Percentiles rank a stretch among this genome's conserved stretches.
These are phyloP conservation scores for Lyophyllum semitale DNA, from an alignment of 768 basidiomycete genomes.

Conservation along the genomic window DNA sequence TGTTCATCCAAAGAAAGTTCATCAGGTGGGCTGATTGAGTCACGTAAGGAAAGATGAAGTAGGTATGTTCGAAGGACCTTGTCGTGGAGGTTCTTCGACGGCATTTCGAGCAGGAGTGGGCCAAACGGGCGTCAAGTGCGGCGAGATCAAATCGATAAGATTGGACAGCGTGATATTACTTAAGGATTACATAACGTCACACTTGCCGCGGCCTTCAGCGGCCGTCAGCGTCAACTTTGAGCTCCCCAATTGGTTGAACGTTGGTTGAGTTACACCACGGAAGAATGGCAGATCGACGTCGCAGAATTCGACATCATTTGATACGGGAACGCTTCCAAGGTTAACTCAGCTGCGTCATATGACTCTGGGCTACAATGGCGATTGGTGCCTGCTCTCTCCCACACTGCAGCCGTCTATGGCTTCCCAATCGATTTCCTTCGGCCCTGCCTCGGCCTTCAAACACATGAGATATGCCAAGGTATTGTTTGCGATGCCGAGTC, in stretches of 20 bases:
- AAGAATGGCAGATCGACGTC: no score
- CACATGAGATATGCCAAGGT: no score
- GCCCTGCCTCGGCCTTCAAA: no score
- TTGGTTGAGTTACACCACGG: no score
- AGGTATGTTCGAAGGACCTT: slow-evolving; percentile 1
- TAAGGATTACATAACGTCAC: neutral
- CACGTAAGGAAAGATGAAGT: neutral
- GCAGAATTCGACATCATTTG: no score
- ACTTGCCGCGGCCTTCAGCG: neutral
- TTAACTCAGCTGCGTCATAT: no score
- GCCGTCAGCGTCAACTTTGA: neutral
- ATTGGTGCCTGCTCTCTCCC: no score
- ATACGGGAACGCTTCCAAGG: no score
- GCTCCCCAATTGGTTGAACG: slow-evolving; percentile 46
- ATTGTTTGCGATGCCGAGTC: no score
- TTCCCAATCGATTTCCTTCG: no score
- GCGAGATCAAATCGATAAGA: neutral
- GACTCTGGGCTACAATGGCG: no score
- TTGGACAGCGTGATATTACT: neutral
- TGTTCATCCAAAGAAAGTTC: slow-evolving; percentile 2
- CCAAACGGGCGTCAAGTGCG: neutral
- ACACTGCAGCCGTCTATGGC: no score
- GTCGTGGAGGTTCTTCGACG: slow-evolving; percentile 1
- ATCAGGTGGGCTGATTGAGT: neutral
- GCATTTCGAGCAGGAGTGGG: neutral